Evolutionary conservation across 305 asterid species (phyloP).

Genomic region (Rubia balearica): DNA sequence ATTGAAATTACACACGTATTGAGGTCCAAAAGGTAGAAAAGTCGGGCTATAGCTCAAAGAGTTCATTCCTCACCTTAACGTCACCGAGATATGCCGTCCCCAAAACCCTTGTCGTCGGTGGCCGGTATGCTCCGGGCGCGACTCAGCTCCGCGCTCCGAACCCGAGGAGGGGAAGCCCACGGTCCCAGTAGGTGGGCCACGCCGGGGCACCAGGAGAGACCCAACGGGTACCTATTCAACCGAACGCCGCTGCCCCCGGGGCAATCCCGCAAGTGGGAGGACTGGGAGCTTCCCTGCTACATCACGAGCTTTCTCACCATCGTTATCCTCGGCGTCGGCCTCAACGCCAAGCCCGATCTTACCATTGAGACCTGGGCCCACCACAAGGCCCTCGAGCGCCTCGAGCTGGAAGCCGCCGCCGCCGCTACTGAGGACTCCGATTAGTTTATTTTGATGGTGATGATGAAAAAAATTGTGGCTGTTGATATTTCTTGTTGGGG

Average conservation of each 20-base stretch:
- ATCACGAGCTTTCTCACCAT: slow-evolving; percentile 66
- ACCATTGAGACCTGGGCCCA: slow-evolving; percentile 85
- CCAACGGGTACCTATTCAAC: slow-evolving; percentile 63
- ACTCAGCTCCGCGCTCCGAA: slow-evolving; percentile 42
- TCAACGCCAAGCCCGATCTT: slow-evolving; percentile 82
- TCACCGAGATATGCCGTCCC: slow-evolving; percentile 35
- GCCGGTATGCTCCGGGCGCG: slow-evolving; percentile 58
- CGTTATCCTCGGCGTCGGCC: slow-evolving; percentile 81
- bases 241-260: slow-evolving; percentile 61
- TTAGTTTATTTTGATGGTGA: slow-evolving; percentile 14
- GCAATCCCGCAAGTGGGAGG: slow-evolving; percentile 72
- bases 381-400: slow-evolving; percentile 73
- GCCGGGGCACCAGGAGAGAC: slow-evolving; percentile 68
- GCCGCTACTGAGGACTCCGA: slow-evolving; percentile 14
- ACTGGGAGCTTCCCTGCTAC: slow-evolving; percentile 90
- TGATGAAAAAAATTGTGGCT: slow-evolving; percentile 10
- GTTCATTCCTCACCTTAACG: not conserved
- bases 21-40: not conserved
- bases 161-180: slow-evolving; percentile 51
- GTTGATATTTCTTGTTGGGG: slow-evolving; percentile 12
- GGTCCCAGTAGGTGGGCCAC: slow-evolving; percentile 62
- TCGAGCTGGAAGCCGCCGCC: slow-evolving; percentile 41
- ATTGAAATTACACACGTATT: not conserved
- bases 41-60: not conserved
- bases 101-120: slow-evolving; percentile 53